These are phyloP conservation scores for Taxawa tesnikishii DNA, from an alignment of 2,329 filamentous ascomycete genomes.

Conservation along the genomic window DNA sequence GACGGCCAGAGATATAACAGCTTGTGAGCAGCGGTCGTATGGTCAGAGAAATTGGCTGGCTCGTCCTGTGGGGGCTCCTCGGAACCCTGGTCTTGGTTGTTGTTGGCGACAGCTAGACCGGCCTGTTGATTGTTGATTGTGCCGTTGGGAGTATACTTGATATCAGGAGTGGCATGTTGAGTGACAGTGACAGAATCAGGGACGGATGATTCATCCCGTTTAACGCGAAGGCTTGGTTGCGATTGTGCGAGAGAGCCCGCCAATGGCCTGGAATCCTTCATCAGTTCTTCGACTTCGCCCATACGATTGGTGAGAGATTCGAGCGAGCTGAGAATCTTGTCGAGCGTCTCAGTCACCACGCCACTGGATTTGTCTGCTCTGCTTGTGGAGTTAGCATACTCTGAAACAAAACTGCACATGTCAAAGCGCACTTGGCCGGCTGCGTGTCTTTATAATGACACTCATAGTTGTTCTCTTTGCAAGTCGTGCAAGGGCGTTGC, in stretches of 20 bases:
- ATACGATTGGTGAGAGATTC: conserved; percentile 23
- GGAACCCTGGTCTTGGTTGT: no score
- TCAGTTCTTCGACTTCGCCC: conserved; percentile 12
- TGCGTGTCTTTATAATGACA: conserved; percentile 88
- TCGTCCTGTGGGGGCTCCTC: no score
- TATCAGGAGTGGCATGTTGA: no score
- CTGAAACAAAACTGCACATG: neutral
- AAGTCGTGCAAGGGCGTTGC: conserved; percentile 69
- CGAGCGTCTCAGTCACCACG: conserved; percentile 15
- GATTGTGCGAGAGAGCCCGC: no score
- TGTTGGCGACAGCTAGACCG: no score
- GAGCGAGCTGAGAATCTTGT: conserved; percentile 34
- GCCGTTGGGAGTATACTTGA: no score
- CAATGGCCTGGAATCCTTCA: no score
- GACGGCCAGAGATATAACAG: conserved; percentile 54
- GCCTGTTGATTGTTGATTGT: no score
- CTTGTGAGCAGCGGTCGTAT: conserved; percentile 81
- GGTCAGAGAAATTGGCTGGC: conserved; percentile 69
- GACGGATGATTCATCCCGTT: conserved; percentile 6
- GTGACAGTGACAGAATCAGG: no score
- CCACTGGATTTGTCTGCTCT: conserved; percentile 34
- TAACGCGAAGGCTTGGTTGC: no score
- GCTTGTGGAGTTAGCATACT: conserved; percentile 13
- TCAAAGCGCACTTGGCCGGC: conserved; percentile 43
- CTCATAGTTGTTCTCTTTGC: conserved; percentile 69